Percentiles rank a stretch among this genome's conserved stretches.
Evolutionary conservation across 768 basidiomycete genomes (phyloP).

Genomic region (Psilocybe cyanescens): DNA sequence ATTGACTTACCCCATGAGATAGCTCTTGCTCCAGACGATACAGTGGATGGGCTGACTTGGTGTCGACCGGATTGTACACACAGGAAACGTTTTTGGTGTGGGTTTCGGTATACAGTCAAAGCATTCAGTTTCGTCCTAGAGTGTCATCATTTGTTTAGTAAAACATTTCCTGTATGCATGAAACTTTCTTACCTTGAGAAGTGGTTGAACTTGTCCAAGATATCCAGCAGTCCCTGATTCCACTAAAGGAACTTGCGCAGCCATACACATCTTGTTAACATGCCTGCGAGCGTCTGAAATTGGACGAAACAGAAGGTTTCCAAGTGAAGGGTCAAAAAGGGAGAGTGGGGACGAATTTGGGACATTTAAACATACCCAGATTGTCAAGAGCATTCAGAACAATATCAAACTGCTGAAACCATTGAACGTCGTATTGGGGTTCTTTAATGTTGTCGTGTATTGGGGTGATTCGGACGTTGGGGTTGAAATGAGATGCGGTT

Average conservation of each 20-base stretch:
- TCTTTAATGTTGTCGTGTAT: constrained; percentile 98
- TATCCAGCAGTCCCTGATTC: constrained; percentile 98
- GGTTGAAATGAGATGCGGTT: constrained; percentile 85
- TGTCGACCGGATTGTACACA: constrained; percentile 97
- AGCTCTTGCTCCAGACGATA: constrained; percentile 98
- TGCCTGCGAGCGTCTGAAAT: constrained; percentile 85
- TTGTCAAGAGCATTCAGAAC: constrained; percentile 97
- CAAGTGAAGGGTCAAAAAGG: not conserved
- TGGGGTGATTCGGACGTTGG: constrained; percentile 83
- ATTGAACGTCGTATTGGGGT: constrained; percentile 82
- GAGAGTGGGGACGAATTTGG: not conserved
- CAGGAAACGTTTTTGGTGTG: constrained; percentile 92
- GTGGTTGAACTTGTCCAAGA: constrained; percentile 94
- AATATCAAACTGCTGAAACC: constrained; percentile 91
- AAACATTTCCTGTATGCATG: not conserved
- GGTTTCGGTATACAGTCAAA: constrained; percentile 96
- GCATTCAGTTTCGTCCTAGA: constrained; percentile 87
- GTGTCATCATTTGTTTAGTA: not conserved
- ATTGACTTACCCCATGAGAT: constrained; percentile 80
- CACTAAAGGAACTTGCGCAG: constrained; percentile 86
- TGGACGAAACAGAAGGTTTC: not conserved
- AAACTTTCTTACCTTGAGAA: constrained; percentile 67
- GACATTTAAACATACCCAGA: constrained; percentile 62
- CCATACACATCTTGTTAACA: constrained; percentile 98
- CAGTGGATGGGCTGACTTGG: constrained; percentile 98